phyloP scores from a whole-genome alignment of 202 grass and related monocot species.

The Hordeum pubiflorum region DNA sequence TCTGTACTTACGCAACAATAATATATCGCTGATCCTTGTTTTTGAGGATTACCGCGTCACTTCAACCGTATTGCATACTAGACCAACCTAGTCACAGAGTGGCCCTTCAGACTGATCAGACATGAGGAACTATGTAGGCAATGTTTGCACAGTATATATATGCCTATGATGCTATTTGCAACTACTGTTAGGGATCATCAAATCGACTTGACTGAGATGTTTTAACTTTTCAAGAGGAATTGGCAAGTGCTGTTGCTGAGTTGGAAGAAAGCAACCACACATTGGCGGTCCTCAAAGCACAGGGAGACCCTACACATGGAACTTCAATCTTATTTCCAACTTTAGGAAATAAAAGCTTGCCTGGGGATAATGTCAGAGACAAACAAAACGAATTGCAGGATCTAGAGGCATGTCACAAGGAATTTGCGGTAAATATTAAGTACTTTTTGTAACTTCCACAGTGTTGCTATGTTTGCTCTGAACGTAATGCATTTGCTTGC shows the following conservation, averaged over 20 bases:
- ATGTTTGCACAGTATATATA: neutral
- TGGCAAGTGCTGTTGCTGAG: slow-evolving; percentile 41
- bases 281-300: slow-evolving; percentile 45
- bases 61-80: neutral
- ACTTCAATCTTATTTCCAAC: slow-evolving; percentile 39
- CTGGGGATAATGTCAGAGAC: slow-evolving; percentile 42
- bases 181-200: neutral
- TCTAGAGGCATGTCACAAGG: slow-evolving; percentile 49
- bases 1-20: neutral
- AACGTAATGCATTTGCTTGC: slow-evolving; percentile 18
- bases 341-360: slow-evolving; percentile 41
- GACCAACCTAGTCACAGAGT: neutral
- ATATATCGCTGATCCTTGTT: neutral
- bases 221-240: slow-evolving; percentile 53
- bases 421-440: slow-evolving; percentile 45
- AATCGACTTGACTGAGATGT: slow-evolving; percentile 11
- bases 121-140: neutral
- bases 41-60: neutral
- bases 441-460: neutral
- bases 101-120: neutral
- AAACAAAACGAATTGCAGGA: slow-evolving; percentile 54
- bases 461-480: neutral
- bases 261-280: slow-evolving; percentile 56
- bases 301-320: slow-evolving; percentile 40
- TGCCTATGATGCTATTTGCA: neutral